phyloP scores from a whole-genome alignment of 345 rosid genomes.

The Salix viminalis region DNA sequence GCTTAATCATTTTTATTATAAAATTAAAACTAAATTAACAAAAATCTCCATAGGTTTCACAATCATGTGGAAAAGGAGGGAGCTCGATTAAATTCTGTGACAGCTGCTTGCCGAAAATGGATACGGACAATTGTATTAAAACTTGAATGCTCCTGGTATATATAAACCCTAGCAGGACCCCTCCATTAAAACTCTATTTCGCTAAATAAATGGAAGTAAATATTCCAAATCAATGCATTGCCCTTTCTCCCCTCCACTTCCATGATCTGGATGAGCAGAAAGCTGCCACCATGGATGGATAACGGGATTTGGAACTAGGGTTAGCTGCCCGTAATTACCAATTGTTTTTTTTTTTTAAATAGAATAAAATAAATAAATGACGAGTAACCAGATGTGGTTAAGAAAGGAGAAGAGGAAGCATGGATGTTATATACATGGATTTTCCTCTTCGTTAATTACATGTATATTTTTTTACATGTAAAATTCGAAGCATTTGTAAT shows the following conservation, averaged over 20 bases:
- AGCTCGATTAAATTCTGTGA: neutral
- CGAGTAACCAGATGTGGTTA: no score
- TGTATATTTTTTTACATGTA: no score
- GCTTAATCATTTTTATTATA: no score
- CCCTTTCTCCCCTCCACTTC: neutral
- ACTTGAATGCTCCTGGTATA: neutral
- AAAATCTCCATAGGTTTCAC: no score
- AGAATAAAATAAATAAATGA: no score
- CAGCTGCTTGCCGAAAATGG: constrained; percentile 1
- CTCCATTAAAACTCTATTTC: constrained; percentile 10
- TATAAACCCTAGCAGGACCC: neutral
- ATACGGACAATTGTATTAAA: neutral
- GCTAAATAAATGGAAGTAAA: neutral
- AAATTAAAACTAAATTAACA: no score
- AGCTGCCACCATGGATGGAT: neutral
- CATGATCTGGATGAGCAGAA: neutral
- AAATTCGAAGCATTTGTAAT: no score
- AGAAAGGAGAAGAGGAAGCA: no score
- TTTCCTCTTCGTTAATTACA: no score
- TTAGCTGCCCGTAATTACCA: neutral
- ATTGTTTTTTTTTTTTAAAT: no score
- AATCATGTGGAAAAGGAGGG: neutral
- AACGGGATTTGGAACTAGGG: neutral
- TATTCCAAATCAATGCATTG: neutral
- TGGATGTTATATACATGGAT: no score